phyloP scores from a whole-genome alignment of 306 rosid species.

The Oemleria cerasiformis region DNA sequence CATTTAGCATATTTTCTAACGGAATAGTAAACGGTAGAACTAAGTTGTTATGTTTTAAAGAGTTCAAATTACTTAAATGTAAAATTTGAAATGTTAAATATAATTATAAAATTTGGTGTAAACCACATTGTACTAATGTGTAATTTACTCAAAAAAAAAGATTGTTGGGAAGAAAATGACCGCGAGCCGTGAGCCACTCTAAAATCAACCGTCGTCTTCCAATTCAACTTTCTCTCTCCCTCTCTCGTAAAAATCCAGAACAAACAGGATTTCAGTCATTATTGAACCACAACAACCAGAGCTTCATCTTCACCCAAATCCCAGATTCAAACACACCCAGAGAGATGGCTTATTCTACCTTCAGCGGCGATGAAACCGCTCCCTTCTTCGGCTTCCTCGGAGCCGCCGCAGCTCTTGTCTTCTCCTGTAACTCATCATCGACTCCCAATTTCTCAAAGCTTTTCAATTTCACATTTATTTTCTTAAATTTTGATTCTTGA shows the following conservation, averaged over 20 bases:
- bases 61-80: too few relatives aligned
- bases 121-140: too few relatives aligned
- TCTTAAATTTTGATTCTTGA: background rate
- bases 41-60: too few relatives aligned
- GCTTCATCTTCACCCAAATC: background rate
- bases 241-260: background rate
- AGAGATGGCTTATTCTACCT: conserved; percentile 31
- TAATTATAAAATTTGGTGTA: too few relatives aligned
- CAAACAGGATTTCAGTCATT: background rate
- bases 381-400: conserved; percentile 85
- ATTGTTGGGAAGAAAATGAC: background rate
- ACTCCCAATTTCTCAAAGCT: background rate
- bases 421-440: conserved; percentile 46
- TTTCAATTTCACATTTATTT: background rate
- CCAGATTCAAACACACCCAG: background rate
- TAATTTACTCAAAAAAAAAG: too few relatives aligned
- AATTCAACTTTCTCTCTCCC: background rate
- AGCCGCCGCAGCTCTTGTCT: conserved; percentile 74
- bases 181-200: background rate
- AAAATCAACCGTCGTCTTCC: background rate
- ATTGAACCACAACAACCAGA: background rate
- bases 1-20: too few relatives aligned
- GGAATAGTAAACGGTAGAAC: too few relatives aligned
- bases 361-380: conserved; percentile 84
- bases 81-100: too few relatives aligned